Percentiles rank a stretch among this genome's conserved stretches.
phyloP scores from a whole-genome alignment of 768 basidiomycete species.

The Rhodosporidiobolus sp. region DNA sequence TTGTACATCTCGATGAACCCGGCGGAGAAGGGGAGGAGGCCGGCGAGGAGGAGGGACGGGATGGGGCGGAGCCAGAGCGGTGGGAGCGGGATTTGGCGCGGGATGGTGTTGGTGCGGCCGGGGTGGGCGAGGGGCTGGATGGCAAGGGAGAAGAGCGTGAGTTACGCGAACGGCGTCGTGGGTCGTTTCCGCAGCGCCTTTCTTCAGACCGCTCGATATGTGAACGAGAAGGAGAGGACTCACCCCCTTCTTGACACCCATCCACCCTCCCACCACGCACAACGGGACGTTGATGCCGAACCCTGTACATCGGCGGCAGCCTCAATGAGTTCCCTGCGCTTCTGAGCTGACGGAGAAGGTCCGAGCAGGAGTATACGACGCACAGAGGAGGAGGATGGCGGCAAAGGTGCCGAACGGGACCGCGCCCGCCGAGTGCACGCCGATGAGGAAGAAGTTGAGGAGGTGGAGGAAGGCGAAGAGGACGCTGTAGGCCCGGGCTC shows the following conservation, averaged over 20 bases:
- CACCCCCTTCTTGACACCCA: slow-evolving; percentile 82
- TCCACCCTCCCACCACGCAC: slow-evolving; percentile 78
- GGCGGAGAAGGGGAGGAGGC: slow-evolving; percentile 88
- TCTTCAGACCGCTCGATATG: not conserved
- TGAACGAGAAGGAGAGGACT: slow-evolving; percentile 40
- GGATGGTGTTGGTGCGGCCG: slow-evolving; percentile 85
- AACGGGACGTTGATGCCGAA: slow-evolving; percentile 91
- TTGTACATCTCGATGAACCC: slow-evolving; percentile 95
- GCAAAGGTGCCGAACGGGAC: slow-evolving; percentile 73
- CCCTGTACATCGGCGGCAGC: slow-evolving; percentile 76
- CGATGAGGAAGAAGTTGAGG: slow-evolving; percentile 83
- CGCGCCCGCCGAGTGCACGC: slow-evolving; percentile 84
- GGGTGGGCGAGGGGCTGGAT: slow-evolving; percentile 76
- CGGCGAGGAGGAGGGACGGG: slow-evolving; percentile 64
- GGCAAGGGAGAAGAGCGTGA: too few relatives aligned
- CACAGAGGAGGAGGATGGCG: slow-evolving; percentile 28
- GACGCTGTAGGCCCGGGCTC: slow-evolving; percentile 53
- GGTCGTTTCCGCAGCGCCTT: too few relatives aligned
- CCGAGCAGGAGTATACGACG: not conserved
- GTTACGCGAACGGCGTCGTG: not conserved
- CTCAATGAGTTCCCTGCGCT: slow-evolving; percentile 68
- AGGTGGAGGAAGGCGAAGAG: slow-evolving; percentile 82
- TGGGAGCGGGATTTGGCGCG: slow-evolving; percentile 86
- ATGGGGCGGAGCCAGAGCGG: slow-evolving; percentile 50
- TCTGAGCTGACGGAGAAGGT: too few relatives aligned